Percentiles rank a stretch among this genome's conserved stretches.
phyloP scores from a whole-genome alignment of 768 basidiomycete genomes.

The Hydnum rufescens region DNA sequence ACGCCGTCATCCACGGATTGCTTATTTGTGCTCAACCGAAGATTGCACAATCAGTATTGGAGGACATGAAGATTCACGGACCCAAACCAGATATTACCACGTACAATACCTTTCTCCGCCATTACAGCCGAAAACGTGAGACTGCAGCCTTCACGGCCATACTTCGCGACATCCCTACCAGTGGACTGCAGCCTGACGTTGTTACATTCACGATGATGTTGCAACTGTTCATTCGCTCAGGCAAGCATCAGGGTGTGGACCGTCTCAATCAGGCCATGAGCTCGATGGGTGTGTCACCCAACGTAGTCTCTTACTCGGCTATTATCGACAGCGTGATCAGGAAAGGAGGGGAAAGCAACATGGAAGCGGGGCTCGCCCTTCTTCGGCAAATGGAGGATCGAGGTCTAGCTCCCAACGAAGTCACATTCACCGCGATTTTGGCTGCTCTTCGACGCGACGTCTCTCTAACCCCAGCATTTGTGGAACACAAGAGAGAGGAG shows the following conservation, averaged over 20 bases:
- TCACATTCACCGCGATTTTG: conserved; percentile 71
- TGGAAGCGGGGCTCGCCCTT: conserved; percentile 47
- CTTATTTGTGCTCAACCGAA: conserved; percentile 22
- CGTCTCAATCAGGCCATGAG: conserved; percentile 55
- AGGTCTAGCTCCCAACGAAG: conserved; percentile 38
- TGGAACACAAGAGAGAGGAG: conserved; percentile 28
- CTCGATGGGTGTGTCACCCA: conserved; percentile 51
- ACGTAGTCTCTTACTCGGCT: conserved; percentile 54
- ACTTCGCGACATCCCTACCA: conserved; percentile 35
- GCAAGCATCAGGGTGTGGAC: conserved; percentile 42
- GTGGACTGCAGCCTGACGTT: conserved; percentile 47
- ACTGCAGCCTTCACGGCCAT: conserved; percentile 37
- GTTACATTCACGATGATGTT: conserved; percentile 79
- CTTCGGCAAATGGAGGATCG: conserved; percentile 52
- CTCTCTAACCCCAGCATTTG: conserved; percentile 27
- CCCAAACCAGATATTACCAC: conserved; percentile 53
- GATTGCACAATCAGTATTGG: conserved; percentile 23
- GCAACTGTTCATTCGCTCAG: conserved; percentile 49
- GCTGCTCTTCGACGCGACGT: conserved; percentile 44
- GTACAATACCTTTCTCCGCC: conserved; percentile 62
- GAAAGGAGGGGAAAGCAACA: conserved; percentile 29
- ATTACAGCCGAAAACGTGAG: conserved; percentile 42
- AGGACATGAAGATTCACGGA: conserved; percentile 25
- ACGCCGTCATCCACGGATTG: conserved; percentile 54
- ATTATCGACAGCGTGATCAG: conserved; percentile 60